These are phyloP conservation scores for Daucus carota DNA, from an alignment of 129 eudicot species.

Conservation along the genomic window DH1_v3.0 NC_030381.2:4073001-4073500, in stretches of 20 bases:
- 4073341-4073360: no score
- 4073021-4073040: not conserved
- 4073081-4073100: not conserved
- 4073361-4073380: no score
- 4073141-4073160: slow-evolving; percentile 47
- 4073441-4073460: no score
- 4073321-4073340: no score
- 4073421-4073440: no score
- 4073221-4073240: slow-evolving; percentile 48
- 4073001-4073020: not conserved
- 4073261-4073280: not conserved
- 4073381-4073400: no score
- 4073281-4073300: not conserved
- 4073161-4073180: slow-evolving; percentile 72
- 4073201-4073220: slow-evolving; percentile 48
- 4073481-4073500: no score
- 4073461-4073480: no score
- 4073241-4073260: not conserved
- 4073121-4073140: slow-evolving; percentile 10
- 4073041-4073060: not conserved
- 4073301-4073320: not conserved
- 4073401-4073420: no score
- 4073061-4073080: not conserved
- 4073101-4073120: not conserved
- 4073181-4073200: slow-evolving; percentile 88